Evolutionary conservation across 2,329 filamentous ascomycete species (phyloP).

Genomic region (Pseudogymnoascus sp.): DNA sequence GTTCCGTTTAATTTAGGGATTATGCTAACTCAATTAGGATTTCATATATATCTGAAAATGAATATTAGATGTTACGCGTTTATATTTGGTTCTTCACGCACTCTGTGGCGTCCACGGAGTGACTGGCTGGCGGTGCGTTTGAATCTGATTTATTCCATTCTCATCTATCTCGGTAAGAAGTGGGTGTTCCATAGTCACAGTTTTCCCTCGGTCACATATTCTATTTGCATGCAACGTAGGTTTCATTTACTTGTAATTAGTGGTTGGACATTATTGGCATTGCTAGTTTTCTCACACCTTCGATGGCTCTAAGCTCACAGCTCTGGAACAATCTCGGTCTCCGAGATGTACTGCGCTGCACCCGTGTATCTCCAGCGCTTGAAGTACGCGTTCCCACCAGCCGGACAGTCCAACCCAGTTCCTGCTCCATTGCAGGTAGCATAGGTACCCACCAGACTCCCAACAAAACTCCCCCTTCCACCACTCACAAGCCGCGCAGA

Average conservation of each 20-base stretch:
- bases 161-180: not conserved
- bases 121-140: not conserved
- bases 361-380: slow-evolving; percentile 13
- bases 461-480: slow-evolving; percentile 27
- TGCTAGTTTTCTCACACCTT: too few relatives aligned
- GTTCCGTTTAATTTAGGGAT: not conserved
- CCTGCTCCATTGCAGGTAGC: slow-evolving; percentile 33
- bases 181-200: not conserved
- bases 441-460: slow-evolving; percentile 30
- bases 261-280: not conserved
- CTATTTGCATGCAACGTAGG: not conserved
- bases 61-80: not conserved
- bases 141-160: not conserved
- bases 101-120: not conserved
- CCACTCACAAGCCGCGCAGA: slow-evolving; percentile 3
- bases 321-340: not conserved
- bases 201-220: not conserved
- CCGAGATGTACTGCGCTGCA: slow-evolving; percentile 3
- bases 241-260: not conserved
- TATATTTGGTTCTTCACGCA: not conserved
- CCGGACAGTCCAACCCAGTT: slow-evolving; percentile 22
- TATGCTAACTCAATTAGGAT: not conserved
- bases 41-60: not conserved
- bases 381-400: slow-evolving; percentile 27
- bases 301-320: not conserved